A percentile compares a stretch with the other conserved stretches of the same genome.
These are phyloP conservation scores for Guyanaporus albipodus DNA, from an alignment of 768 basidiomycete species.

Conservation along the genomic window DNA sequence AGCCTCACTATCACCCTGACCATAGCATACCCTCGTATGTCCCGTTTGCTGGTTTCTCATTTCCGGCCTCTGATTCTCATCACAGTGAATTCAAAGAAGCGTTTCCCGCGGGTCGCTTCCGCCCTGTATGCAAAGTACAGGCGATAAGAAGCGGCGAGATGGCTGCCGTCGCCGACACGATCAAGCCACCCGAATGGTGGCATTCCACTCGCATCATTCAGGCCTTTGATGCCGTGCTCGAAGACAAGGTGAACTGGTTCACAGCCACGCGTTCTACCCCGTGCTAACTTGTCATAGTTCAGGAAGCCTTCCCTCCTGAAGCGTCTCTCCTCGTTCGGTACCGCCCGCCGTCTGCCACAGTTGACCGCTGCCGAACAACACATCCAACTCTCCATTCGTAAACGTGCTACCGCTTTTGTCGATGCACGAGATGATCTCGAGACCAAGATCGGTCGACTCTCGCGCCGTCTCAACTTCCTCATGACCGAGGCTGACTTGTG, in stretches of 20 bases:
- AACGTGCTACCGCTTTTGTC: constrained; percentile 91
- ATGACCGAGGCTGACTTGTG: constrained; percentile 90
- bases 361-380: constrained; percentile 79
- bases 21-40: constrained; percentile 70
- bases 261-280: not conserved
- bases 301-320: constrained; percentile 88
- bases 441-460: constrained; percentile 86
- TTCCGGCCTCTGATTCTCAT: not conserved
- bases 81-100: constrained; percentile 89
- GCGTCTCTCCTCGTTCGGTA: constrained; percentile 74
- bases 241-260: constrained; percentile 60
- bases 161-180: constrained; percentile 81
- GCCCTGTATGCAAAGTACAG: constrained; percentile 88
- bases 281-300: constrained; percentile 43
- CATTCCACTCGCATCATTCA: constrained; percentile 86
- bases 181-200: constrained; percentile 94
- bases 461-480: constrained; percentile 81
- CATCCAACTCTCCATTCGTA: constrained; percentile 85
- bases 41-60: not conserved
- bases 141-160: constrained; percentile 78
- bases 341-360: constrained; percentile 64
- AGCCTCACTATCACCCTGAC: constrained; percentile 86
- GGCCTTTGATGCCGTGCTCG: constrained; percentile 83
- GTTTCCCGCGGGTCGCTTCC: constrained; percentile 88
- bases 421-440: constrained; percentile 92